Evolutionary conservation across 345 rosid genomes (phyloP).

Genomic region (Kandelia obovata): DNA sequence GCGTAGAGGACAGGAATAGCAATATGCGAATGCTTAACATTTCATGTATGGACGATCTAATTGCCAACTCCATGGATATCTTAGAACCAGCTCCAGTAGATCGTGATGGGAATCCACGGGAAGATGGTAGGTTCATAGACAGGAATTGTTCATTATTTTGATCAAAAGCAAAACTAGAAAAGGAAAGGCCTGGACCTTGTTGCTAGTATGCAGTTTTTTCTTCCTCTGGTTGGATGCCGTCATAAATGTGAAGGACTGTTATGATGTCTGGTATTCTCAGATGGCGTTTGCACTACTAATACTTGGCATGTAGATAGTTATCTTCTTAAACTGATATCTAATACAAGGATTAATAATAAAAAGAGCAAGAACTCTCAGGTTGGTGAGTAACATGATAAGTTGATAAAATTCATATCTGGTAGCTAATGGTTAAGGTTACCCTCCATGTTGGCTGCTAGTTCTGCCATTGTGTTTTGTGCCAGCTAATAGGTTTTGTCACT

Average conservation of each 20-base stretch:
- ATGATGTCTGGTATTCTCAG: too few relatives aligned
- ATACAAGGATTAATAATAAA: neutral
- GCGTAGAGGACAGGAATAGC: constrained; percentile 89
- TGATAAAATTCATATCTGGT: neutral
- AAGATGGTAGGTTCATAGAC: constrained; percentile 61
- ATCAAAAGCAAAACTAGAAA: too few relatives aligned
- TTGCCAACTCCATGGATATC: constrained; percentile 89
- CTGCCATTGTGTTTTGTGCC: constrained; percentile 2
- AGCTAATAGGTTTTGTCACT: neutral
- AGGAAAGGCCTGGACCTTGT: too few relatives aligned
- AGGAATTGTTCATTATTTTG: neutral
- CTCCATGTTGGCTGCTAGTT: neutral
- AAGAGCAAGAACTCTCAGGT: neutral
- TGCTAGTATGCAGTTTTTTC: too few relatives aligned
- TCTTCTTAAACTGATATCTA: too few relatives aligned
- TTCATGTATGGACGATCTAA: constrained; percentile 62
- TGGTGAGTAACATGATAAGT: neutral
- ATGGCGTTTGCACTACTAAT: too few relatives aligned
- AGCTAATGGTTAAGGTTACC: neutral
- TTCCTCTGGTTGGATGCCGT: too few relatives aligned
- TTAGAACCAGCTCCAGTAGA: constrained; percentile 82
- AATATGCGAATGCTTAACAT: constrained; percentile 85
- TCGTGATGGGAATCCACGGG: constrained; percentile 62
- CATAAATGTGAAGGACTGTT: too few relatives aligned
- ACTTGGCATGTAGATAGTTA: too few relatives aligned